phyloP scores from a whole-genome alignment of 1,284 basidiomycete species.

The Ustilago trichophora region DNA sequence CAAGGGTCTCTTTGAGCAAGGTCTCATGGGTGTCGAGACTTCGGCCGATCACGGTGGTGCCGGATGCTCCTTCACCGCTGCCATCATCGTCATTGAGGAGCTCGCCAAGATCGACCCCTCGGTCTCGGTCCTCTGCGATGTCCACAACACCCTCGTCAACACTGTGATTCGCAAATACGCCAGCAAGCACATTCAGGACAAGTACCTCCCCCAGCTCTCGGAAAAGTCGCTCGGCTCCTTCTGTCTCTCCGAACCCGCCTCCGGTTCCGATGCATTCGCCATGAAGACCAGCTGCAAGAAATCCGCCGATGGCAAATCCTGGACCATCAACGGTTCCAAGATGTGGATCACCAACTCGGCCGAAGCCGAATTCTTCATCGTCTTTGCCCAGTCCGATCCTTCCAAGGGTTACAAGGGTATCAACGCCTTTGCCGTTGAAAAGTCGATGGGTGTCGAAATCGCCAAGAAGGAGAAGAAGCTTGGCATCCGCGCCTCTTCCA shows the following conservation, averaged over 20 bases:
- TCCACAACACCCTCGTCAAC: constrained; percentile 86
- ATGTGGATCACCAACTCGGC: constrained; percentile 99
- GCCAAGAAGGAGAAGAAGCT: constrained; percentile 99
- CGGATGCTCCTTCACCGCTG: constrained; percentile 89
- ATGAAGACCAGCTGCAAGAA: constrained; percentile 91
- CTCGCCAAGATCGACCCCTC: constrained; percentile 95
- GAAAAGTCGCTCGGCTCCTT: constrained; percentile 89
- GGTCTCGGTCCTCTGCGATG: constrained; percentile 95
- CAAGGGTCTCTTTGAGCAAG: constrained; percentile 91
- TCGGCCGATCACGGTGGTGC: constrained; percentile 83
- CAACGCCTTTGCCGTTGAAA: constrained; percentile 94
- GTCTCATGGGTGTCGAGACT: constrained; percentile 98
- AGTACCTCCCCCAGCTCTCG: constrained; percentile 86
- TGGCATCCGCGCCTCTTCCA: constrained; percentile 95
- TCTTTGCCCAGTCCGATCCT: constrained; percentile 95
- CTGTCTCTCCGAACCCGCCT: constrained; percentile 89
- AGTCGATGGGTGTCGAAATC: constrained; percentile 95
- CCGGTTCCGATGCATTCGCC: constrained; percentile 96
- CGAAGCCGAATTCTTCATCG: constrained; percentile 85
- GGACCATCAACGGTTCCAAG: constrained; percentile 91
- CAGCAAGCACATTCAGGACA: constrained; percentile 82
- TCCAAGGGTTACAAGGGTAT: constrained; percentile 99
- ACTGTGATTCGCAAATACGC: constrained; percentile 91
- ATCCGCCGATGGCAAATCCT: constrained; percentile 74
- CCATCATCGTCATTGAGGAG: constrained; percentile 96